phyloP scores from a whole-genome alignment of 2,329 filamentous ascomycete genomes.

The Fusarium mangiferae region DNA sequence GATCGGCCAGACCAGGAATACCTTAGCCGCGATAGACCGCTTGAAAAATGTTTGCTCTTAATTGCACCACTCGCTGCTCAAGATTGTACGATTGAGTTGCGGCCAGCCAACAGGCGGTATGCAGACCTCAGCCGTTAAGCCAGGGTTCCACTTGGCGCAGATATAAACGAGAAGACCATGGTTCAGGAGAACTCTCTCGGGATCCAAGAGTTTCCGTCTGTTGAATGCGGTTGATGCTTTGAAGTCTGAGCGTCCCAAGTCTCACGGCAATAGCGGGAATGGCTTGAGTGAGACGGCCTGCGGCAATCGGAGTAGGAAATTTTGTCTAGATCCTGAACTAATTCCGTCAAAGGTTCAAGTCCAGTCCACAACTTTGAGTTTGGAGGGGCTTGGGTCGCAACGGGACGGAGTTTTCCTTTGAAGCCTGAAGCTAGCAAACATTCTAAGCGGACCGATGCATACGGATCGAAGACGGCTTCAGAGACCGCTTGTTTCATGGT shows the following conservation, averaged over 20 bases:
- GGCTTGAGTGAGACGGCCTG: slow-evolving; percentile 24
- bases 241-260: slow-evolving; percentile 2
- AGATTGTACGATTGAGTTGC: slow-evolving; percentile 24
- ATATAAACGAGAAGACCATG: not conserved
- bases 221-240: slow-evolving; percentile 1
- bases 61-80: not conserved
- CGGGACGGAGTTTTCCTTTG: slow-evolving; percentile 14
- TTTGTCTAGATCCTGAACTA: slow-evolving; percentile 8
- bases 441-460: slow-evolving; percentile 24
- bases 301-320: not conserved
- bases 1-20: not conserved
- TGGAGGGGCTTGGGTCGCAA: slow-evolving; percentile 9
- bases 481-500: slow-evolving; percentile 24
- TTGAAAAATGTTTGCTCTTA: slow-evolving; percentile 11
- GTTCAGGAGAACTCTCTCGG: not conserved
- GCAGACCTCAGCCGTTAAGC: slow-evolving; percentile 27
- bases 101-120: slow-evolving; percentile 34
- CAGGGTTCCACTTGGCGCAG: slow-evolving; percentile 25
- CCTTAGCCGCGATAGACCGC: slow-evolving; percentile 11
- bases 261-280: slow-evolving; percentile 29
- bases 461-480: slow-evolving; percentile 10
- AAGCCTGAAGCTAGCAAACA: slow-evolving; percentile 33
- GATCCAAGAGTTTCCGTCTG: not conserved
- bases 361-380: not conserved
- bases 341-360: slow-evolving; percentile 29